Evolutionary conservation across 2,329 filamentous ascomycete species (phyloP), one percentile per base, ranked within the genome.

Genomic region (Dissoconium aciculare): DNA sequence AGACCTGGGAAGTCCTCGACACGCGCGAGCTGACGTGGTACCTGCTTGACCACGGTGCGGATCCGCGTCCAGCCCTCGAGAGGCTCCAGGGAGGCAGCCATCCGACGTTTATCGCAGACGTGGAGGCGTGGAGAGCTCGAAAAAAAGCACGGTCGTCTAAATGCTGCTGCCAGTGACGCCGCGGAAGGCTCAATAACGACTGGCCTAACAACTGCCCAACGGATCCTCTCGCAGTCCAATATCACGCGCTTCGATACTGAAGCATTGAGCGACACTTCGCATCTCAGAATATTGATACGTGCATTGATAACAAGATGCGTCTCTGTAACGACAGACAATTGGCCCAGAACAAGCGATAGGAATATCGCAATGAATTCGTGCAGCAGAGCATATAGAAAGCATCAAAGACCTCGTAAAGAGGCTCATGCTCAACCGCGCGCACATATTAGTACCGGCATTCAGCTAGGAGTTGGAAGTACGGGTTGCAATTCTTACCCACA

Each of bases 231-330:
- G 19, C 19, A n/a, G 19, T 23, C 19, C 19, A 23, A 23, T 23
- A 23, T 23, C n/a, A 23, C 19, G 19, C n/a, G 19, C 19, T 23
- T 23, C 19, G 19, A 23, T 23, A 23, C 19, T n/a, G 19, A 23
- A 23, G 19, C 19, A 23, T 23, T 23, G n/a, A 23, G 19, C 19
- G n/a, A 23, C 19, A 23, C 19, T 23, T 23, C 19, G 19, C 19
- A 23, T 23, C n/a, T 8, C 19, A 23, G 19, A 23, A n/a, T 23
- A 23, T 8, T 23, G 19, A 23, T 23, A 23, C 19, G 19, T 23
- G 19, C 19, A n/a, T 23, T 23, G n/a, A 23, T 8, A n/a, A 23
- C 19, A 23, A 23, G n/a, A 23, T 23, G 19, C n/a, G n/a, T n/a
- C n/a, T n/a, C n/a, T n/a, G n/a, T n/a, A n/a, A n/a, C n/a, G n/a